Evolutionary conservation across 2,329 filamentous ascomycete genomes (phyloP), one percentile per base, ranked within the genome.

Genomic region (Zasmidium citrigriseum): DNA sequence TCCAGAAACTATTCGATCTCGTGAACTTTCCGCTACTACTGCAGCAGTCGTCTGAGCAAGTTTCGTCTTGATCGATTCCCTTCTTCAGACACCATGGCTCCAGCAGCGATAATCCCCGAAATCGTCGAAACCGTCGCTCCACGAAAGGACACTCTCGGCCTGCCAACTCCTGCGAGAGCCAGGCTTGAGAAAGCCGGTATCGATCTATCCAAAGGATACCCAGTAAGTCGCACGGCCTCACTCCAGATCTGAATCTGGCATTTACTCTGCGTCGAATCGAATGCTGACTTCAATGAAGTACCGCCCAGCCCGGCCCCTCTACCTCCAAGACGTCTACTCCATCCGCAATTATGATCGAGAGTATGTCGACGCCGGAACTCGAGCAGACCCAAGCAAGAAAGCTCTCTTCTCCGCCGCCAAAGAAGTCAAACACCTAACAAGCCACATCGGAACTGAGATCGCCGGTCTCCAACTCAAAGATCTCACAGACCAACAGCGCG

Each of bases 161-260:
- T 91, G 5, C 89, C 89, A 2, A 78, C 78, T 10, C 66, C 82
- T 1, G 76, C 87, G 1, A 78, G 80, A 1, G 76, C 80, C 50
- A 81, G 88, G 3, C 78, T 91, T 0, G 83, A 85, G 64, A 89
- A 88, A 61, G 87, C 86, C 0, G 87, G 86, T 1, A 82, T 91
- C 54, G 87, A 91, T 68, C 77, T 91, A 1, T 88, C 86, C 0
- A 75, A 84, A 1, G 89, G 88, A 0, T 91, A 91, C 63, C 89
- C 89, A 0, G 55, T 52, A 12, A 41, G 54, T 48, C 23, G 11
- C 4, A n/a, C n/a, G n/a, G n/a, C n/a, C n/a, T n/a, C n/a, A n/a
- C n/a, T n/a, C n/a, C n/a, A n/a, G n/a, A 14, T 22, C 23, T 34
- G 25, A 1, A 7, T 55, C 24, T 21, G 1, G 25, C 12, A 4